These are phyloP conservation scores for Eimeria brunetti DNA, from an alignment of 169 alveolate genomes.

Conservation along the genomic window DNA sequence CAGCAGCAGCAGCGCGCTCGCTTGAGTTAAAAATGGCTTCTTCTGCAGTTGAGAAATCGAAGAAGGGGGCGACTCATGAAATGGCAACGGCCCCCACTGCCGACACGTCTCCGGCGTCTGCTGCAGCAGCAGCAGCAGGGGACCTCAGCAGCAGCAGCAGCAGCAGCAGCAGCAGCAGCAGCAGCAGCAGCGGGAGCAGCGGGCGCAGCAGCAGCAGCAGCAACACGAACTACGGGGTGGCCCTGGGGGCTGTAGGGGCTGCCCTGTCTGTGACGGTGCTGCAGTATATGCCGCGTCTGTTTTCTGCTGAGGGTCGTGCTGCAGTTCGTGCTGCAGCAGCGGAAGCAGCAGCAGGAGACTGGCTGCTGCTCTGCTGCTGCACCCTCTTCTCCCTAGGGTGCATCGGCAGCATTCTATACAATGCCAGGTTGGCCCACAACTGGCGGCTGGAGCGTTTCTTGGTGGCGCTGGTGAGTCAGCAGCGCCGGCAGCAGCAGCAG, in stretches of 20 bases:
- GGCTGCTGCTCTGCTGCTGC: constrained; percentile 10
- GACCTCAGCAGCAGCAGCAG: neutral
- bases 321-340: constrained; percentile 1
- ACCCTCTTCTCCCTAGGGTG: constrained; percentile 12
- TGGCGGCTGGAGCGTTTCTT: constrained; percentile 28
- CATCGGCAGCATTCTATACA: constrained; percentile 32
- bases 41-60: neutral
- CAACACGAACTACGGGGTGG: constrained; percentile 31
- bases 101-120: constrained; percentile 13
- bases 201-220: constrained; percentile 15
- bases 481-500: constrained; percentile 33
- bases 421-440: constrained; percentile 44
- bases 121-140: neutral
- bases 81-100: constrained; percentile 23
- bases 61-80: neutral
- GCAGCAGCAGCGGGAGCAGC: constrained; percentile 5
- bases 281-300: constrained; percentile 22
- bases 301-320: neutral
- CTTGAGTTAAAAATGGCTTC: neutral
- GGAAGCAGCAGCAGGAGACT: neutral
- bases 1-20: neutral
- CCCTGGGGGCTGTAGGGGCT: constrained; percentile 12
- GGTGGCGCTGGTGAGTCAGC: constrained; percentile 22
- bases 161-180: constrained; percentile 47
- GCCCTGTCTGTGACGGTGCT: constrained; percentile 15